phyloP scores from a whole-genome alignment of 345 rosid genomes.

The Pseudoturritis turrita region DNA sequence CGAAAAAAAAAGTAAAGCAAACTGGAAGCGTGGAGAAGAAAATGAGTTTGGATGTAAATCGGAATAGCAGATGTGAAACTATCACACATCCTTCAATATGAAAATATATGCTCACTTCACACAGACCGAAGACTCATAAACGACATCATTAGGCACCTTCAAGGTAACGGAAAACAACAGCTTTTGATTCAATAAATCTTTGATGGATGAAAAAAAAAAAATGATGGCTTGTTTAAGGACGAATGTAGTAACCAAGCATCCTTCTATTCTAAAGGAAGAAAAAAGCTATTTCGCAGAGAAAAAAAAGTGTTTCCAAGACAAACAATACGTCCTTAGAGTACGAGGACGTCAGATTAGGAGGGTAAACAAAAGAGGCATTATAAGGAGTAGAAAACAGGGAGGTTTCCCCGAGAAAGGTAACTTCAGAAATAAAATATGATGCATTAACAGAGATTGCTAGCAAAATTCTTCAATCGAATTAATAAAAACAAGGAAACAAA shows the following conservation, averaged over 20 bases:
- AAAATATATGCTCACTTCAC: not conserved
- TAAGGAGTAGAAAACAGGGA: not conserved
- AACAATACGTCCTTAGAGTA: not conserved
- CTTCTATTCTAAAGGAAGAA: not conserved
- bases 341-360: not conserved
- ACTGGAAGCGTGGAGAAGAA: not conserved
- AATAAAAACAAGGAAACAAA: not conserved
- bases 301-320: not conserved
- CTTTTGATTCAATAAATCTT: not conserved
- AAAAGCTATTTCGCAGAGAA: not conserved
- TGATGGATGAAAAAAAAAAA: not conserved
- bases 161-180: not conserved
- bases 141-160: not conserved
- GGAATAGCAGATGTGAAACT: not conserved
- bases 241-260: not conserved
- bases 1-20: not conserved
- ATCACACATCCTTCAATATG: not conserved
- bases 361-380: not conserved
- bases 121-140: not conserved
- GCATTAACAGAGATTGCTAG: not conserved
- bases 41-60: not conserved
- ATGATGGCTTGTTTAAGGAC: not conserved
- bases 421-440: not conserved
- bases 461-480: not conserved
- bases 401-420: not conserved